phyloP scores from a whole-genome alignment of 805 yeast species.

The Ascoidea rubescens region DNA sequence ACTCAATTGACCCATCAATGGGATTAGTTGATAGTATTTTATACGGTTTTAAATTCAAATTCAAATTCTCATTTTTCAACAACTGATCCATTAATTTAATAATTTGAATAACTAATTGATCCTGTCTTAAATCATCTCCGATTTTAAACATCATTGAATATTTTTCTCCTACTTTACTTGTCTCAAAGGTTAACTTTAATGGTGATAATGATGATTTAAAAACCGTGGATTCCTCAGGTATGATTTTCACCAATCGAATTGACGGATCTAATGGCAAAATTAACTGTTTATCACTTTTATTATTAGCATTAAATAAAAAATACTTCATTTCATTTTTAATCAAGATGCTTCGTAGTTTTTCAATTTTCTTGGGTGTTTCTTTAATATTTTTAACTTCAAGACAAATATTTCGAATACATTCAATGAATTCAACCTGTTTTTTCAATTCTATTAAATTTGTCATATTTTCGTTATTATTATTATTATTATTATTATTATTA shows the following conservation, averaged over 20 bases:
- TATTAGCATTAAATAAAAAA: slow-evolving; percentile 20
- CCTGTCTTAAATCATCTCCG: slow-evolving; percentile 94
- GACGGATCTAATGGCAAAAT: slow-evolving; percentile 78
- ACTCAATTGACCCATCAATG: slow-evolving; percentile 84
- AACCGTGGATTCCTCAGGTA: slow-evolving; percentile 70
- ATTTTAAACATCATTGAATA: slow-evolving; percentile 87
- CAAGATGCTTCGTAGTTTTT: slow-evolving; percentile 45
- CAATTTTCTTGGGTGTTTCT: slow-evolving; percentile 69
- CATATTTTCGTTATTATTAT: neutral
- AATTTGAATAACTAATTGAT: slow-evolving; percentile 91
- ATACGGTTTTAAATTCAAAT: slow-evolving; percentile 78
- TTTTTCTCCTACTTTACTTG: slow-evolving; percentile 27
- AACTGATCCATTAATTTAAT: slow-evolving; percentile 83
- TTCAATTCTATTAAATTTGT: slow-evolving; percentile 4
- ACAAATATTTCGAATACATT: slow-evolving; percentile 51
- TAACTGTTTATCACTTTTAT: slow-evolving; percentile 39
- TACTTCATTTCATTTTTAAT: slow-evolving; percentile 22
- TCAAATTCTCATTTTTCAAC: slow-evolving; percentile 78
- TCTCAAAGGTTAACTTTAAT: slow-evolving; percentile 63
- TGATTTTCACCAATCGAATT: slow-evolving; percentile 55
- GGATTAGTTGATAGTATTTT: slow-evolving; percentile 83
- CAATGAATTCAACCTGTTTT: slow-evolving; percentile 56
- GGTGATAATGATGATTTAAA: slow-evolving; percentile 90
- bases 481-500: neutral
- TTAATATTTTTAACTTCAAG: slow-evolving; percentile 46